Conservation (phyloP, 768 basidiomycete genomes). For the Boletus vinaceobasis region DNA sequence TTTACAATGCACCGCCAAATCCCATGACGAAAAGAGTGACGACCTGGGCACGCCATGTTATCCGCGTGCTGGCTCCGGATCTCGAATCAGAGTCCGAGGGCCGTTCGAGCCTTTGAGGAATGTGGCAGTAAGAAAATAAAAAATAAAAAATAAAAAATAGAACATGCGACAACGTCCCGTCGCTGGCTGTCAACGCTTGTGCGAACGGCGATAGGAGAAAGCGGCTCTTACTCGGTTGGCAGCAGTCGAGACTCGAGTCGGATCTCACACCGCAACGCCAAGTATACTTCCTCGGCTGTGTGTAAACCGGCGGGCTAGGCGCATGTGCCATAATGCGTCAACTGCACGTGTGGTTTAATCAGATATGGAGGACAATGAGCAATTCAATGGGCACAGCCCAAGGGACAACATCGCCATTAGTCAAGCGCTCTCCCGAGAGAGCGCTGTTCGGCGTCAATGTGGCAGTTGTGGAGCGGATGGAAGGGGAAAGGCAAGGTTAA, state of each 20-base stretch:
- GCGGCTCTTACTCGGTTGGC: background rate
- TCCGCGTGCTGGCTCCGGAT: background rate
- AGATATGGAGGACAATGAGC: background rate
- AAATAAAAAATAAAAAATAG: background rate
- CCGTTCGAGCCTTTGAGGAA: no score
- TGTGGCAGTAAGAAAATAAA: background rate
- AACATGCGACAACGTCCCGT: background rate
- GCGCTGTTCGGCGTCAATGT: background rate
- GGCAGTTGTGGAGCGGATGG: background rate
- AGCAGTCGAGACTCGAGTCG: background rate
- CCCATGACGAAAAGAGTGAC: background rate
- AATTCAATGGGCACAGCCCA: background rate
- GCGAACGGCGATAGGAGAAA: background rate
- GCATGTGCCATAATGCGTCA: no score
- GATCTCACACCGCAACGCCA: background rate
- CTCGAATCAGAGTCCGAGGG: background rate
- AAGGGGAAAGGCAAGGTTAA: background rate
- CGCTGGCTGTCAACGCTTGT: background rate
- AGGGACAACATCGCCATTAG: background rate
- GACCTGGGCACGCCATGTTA: background rate
- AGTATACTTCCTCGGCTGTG: background rate
- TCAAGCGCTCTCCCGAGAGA: background rate
- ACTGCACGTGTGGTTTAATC: background rate
- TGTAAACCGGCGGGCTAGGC: no score
- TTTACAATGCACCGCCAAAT: background rate